These are phyloP conservation scores for Diaporthe humulicola DNA, from an alignment of 2,329 filamentous ascomycete species.

Conservation along the genomic window DNA sequence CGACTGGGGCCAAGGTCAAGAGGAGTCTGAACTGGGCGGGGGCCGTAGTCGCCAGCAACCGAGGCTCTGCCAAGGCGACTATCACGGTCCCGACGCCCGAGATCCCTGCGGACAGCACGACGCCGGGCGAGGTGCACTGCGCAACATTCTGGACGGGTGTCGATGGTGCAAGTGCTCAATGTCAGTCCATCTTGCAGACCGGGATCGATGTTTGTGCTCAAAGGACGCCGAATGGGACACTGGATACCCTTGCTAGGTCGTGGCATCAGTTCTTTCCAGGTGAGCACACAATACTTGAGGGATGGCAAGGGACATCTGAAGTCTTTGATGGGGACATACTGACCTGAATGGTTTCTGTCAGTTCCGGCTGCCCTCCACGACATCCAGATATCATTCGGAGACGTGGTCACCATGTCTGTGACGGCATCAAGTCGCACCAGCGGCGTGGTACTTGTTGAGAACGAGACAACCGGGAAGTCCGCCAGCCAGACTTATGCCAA, in stretches of 20 bases:
- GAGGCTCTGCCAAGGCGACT: neutral
- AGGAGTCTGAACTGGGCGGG: constrained; percentile 11
- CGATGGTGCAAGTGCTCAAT: neutral
- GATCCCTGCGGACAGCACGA: constrained; percentile 2
- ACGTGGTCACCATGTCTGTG: neutral
- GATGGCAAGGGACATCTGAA: too few relatives aligned
- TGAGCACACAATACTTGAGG: neutral
- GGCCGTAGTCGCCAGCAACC: neutral
- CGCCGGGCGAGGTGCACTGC: neutral
- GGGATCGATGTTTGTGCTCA: neutral
- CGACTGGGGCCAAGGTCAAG: neutral
- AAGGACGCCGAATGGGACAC: neutral
- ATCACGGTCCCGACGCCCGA: neutral
- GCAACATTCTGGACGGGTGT: constrained; percentile 6
- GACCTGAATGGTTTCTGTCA: neutral
- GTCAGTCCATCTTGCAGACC: neutral
- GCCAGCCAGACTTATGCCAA: neutral
- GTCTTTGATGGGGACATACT: neutral
- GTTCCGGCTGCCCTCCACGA: constrained; percentile 1
- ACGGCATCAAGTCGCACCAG: neutral
- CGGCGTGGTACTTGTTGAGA: neutral
- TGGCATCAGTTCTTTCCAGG: constrained; percentile 17
- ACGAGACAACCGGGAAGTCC: neutral
- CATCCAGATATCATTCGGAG: constrained; percentile 9
- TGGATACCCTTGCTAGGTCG: constrained; percentile 5